These are phyloP conservation scores for Pythium phragmiticola DNA, from an alignment of 352 stramenopile genomes.

Conservation along the genomic window DNA sequence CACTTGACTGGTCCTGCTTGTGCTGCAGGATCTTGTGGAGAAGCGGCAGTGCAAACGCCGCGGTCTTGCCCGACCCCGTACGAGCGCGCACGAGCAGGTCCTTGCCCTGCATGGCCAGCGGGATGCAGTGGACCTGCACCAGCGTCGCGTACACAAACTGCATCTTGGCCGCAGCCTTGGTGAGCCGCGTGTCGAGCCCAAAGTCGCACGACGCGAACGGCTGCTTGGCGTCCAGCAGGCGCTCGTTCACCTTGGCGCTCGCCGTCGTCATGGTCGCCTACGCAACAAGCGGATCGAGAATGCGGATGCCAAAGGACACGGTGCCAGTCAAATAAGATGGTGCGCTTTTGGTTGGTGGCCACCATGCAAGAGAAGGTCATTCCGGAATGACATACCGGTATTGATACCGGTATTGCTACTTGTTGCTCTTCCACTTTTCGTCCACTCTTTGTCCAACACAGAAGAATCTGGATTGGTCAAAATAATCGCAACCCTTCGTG, in stretches of 20 bases:
- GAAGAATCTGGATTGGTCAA: constrained; percentile 11
- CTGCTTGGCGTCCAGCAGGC: constrained; percentile 76
- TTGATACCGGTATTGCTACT: constrained; percentile 17
- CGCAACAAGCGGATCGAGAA: neutral
- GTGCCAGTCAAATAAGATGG: constrained; percentile 20
- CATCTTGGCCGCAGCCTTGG: constrained; percentile 92
- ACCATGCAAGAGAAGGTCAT: neutral
- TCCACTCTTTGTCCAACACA: constrained; percentile 19
- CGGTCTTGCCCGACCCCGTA: constrained; percentile 94
- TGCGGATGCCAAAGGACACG: constrained; percentile 24
- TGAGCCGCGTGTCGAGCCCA: constrained; percentile 90
- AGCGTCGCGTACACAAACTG: constrained; percentile 93
- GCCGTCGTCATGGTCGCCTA: constrained; percentile 26
- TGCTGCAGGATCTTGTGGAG: constrained; percentile 91
- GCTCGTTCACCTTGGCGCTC: constrained; percentile 61
- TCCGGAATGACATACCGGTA: constrained; percentile 17
- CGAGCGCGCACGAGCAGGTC: constrained; percentile 91
- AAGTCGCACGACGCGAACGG: constrained; percentile 81
- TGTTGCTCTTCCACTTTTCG: too few relatives aligned
- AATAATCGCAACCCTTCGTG: constrained; percentile 3
- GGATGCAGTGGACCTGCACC: constrained; percentile 95
- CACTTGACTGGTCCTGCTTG: constrained; percentile 61
- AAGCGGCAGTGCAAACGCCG: constrained; percentile 91
- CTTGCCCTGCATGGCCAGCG: constrained; percentile 91
- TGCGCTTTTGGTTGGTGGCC: constrained; percentile 33